A percentile compares a stretch with the other conserved stretches of the same genome.
Conservation (phyloP, 2,329 filamentous ascomycete genomes). For the Aspergillus ustus region DNA sequence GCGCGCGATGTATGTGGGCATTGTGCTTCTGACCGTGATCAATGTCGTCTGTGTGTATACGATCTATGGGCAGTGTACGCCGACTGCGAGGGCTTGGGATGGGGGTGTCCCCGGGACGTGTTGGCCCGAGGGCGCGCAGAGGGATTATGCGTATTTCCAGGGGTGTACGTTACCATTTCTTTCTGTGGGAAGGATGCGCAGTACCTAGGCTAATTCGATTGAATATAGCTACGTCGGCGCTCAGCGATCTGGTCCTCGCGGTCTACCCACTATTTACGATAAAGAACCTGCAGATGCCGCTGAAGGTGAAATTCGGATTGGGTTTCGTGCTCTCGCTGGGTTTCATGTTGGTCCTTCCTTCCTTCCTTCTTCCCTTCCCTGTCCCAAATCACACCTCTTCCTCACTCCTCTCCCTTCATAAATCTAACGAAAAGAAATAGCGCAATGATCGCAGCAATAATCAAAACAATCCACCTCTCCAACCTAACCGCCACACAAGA, state of each 20-base stretch:
- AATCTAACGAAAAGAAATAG: constrained; percentile 1
- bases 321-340: constrained; percentile 22
- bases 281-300: constrained; percentile 17
- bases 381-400: too few species aligned
- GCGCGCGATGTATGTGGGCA: constrained; percentile 10
- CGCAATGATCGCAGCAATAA: constrained; percentile 22
- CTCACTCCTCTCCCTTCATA: background rate
- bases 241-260: constrained; percentile 18
- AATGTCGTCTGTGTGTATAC: constrained; percentile 13
- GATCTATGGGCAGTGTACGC: constrained; percentile 21
- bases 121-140: constrained; percentile 11
- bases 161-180: constrained; percentile 11
- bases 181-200: background rate
- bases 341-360: constrained; percentile 18
- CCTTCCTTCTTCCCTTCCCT: too few species aligned
- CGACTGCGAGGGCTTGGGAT: constrained; percentile 10
- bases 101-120: constrained; percentile 5
- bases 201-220: background rate
- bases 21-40: constrained; percentile 5
- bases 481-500: constrained; percentile 6
- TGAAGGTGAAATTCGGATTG: constrained; percentile 19
- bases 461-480: constrained; percentile 19
- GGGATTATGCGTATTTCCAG: constrained; percentile 22
- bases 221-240: constrained; percentile 13
- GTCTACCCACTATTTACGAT: constrained; percentile 21